Evolutionary conservation across 768 basidiomycete genomes (phyloP), one percentile per base, ranked within the genome.

Genomic region (Pleurotus eryngii): DNA sequence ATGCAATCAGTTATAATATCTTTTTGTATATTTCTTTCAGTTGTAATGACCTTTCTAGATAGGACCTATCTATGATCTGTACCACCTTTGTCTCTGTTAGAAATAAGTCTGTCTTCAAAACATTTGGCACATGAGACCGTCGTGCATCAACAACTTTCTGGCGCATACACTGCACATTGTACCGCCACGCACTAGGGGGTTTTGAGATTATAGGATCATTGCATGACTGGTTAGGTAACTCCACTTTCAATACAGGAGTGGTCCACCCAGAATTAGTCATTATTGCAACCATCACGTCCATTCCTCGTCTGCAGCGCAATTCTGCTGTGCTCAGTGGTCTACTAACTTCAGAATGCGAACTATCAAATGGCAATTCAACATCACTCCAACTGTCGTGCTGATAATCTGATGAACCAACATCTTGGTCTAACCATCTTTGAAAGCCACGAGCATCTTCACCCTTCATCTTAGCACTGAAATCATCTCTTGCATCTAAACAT

Each of bases 401-500:
- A 27, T 27, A 27, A 5, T 27, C 27, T 27, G 27, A 27, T 27
- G 27, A 27, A 27, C 27, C 27, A 27, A 27, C 27, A 27, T 27
- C 27, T 27, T 27, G 27, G 7, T 27, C 27, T 7, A 27, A 27
- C 27, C 27, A 27, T 27, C 27, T 27, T 27, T 27, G 27, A 27
- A 27, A 27, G 27, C 27, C 27, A 27, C 7, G 27, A 27, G 27
- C 27, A 27, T 27, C 27, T 27, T 27, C 27, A 27, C 27, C 27
- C 27, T 62, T 65, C 39, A 62, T 38, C 24, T 60, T 50, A 22
- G 58, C 39, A 11, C 39, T 27, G 58, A 49, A 67, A 46, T 68
- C 67, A 60, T 70, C 66, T 49, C 64, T 43, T 3, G 64, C 59
- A 57, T 70, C 67, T 26, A 63, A 49, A 27, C 65, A 69, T 50